Evolutionary conservation across 2,329 filamentous ascomycete genomes (phyloP).

Genomic region (Fusarium tricinctum): DNA sequence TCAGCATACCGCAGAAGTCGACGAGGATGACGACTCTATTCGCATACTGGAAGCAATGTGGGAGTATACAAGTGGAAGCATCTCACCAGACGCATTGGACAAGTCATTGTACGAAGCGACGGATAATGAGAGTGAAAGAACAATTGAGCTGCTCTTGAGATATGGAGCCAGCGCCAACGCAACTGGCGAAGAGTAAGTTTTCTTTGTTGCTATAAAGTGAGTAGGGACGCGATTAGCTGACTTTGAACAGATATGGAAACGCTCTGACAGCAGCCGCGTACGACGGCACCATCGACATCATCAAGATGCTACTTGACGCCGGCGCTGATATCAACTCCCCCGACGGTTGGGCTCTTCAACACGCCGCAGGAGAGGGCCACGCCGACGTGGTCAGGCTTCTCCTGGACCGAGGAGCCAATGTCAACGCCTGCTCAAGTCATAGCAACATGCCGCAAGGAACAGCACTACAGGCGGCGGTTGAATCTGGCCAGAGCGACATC

Average conservation of each 20-base stretch:
- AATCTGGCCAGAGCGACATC: constrained; percentile 54
- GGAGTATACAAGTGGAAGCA: constrained; percentile 54
- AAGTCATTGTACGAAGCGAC: constrained; percentile 57
- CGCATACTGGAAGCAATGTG: constrained; percentile 55
- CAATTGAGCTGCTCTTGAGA: constrained; percentile 55
- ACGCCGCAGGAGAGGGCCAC: constrained; percentile 55
- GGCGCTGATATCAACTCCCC: constrained; percentile 54
- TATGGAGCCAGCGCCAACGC: constrained; percentile 57
- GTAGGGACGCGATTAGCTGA: not conserved
- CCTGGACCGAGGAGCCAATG: constrained; percentile 53
- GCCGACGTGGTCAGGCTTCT: constrained; percentile 54
- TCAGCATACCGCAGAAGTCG: constrained; percentile 50
- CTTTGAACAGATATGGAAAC: constrained; percentile 38
- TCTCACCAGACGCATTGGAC: constrained; percentile 52
- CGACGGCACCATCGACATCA: constrained; percentile 52
- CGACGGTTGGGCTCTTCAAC: constrained; percentile 57
- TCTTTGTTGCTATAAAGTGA: rapidly evolving
- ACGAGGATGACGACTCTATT: constrained; percentile 53
- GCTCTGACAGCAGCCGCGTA: constrained; percentile 56
- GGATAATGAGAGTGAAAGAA: constrained; percentile 55
- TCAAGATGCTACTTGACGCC: constrained; percentile 52
- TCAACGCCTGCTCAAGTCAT: constrained; percentile 51
- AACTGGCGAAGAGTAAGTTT: constrained; percentile 54
- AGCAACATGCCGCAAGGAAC: constrained; percentile 53
- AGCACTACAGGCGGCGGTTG: constrained; percentile 58